Evolutionary conservation across 225 moss, liverwort and hornwort species (phyloP).

Genomic region (Asterella californica): DNA sequence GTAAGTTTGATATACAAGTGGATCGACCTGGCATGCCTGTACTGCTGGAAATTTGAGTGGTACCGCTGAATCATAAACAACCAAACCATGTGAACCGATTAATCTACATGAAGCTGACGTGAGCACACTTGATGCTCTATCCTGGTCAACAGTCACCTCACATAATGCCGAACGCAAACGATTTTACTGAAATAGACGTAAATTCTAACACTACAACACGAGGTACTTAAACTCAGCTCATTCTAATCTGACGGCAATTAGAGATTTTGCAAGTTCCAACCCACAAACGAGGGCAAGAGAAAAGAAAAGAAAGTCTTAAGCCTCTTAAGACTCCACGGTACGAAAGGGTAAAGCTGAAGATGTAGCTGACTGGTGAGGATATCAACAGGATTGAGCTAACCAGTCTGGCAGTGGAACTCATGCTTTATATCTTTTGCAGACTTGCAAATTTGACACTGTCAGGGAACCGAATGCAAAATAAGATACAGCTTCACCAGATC

Average conservation of each 20-base stretch:
- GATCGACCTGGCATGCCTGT: constrained; percentile 38
- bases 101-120: neutral
- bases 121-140: neutral
- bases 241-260: neutral
- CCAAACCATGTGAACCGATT: neutral
- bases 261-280: neutral
- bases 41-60: constrained; percentile 46
- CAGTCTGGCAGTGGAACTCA: neutral
- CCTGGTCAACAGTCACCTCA: neutral
- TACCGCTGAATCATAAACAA: constrained; percentile 32
- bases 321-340: neutral
- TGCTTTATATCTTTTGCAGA: neutral
- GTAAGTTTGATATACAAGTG: constrained; percentile 45
- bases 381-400: neutral
- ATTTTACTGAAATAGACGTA: neutral
- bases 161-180: neutral
- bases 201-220: neutral
- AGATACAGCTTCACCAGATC: neutral
- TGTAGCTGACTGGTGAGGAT: neutral
- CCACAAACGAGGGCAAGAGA: neutral
- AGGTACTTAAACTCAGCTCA: neutral
- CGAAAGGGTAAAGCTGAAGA: neutral
- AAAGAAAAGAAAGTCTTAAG: neutral
- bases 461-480: neutral
- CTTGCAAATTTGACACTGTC: neutral